Percentiles rank a stretch among this genome's conserved stretches.
phyloP scores from a whole-genome alignment of 306 rosid species.

The Delonix regia region DNA sequence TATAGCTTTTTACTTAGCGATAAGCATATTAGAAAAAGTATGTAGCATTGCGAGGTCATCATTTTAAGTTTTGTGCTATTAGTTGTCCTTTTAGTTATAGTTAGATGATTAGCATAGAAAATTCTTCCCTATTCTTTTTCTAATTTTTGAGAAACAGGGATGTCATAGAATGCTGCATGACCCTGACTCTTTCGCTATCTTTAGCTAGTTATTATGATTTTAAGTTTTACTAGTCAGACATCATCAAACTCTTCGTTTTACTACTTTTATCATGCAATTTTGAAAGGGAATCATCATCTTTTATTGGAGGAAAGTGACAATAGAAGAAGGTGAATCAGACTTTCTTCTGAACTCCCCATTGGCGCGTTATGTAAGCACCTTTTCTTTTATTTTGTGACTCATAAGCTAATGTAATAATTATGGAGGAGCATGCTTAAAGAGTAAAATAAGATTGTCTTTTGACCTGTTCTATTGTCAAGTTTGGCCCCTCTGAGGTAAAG shows the following conservation, averaged over 20 bases:
- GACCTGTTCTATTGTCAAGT: neutral
- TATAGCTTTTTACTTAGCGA: neutral
- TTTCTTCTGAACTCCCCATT: neutral
- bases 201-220: neutral
- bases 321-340: neutral
- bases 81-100: neutral
- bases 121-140: neutral
- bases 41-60: neutral
- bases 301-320: neutral
- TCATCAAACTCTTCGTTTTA: neutral
- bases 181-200: neutral
- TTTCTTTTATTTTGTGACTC: neutral
- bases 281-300: neutral
- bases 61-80: neutral
- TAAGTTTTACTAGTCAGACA: neutral
- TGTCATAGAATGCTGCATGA: neutral
- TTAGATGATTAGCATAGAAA: neutral
- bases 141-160: neutral
- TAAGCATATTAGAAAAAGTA: neutral
- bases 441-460: neutral
- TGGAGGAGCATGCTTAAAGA: neutral
- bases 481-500: neutral
- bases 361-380: neutral
- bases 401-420: neutral
- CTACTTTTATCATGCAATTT: neutral